Conservation (phyloP, 2,329 filamentous ascomycete genomes). For the Arthrobotrys sinensis region DNA sequence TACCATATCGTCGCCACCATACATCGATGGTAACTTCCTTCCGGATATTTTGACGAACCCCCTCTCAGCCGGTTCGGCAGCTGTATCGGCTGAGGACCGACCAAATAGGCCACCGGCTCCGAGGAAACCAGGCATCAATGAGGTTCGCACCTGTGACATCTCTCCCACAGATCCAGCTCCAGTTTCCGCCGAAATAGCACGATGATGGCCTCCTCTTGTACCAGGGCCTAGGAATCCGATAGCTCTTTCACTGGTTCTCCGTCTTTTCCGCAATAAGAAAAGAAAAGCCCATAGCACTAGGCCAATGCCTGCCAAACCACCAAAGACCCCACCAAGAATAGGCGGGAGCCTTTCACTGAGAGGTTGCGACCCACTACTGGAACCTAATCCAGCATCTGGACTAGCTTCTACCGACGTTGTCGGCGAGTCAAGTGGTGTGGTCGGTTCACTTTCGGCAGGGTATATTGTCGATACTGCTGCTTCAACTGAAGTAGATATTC, state of each 20-base stretch:
- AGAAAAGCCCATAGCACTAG: constrained; percentile 57
- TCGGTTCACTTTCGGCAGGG: constrained; percentile 53
- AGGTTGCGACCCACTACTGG: neutral
- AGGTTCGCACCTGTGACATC: constrained; percentile 51
- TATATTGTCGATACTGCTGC: constrained; percentile 34
- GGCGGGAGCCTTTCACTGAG: constrained; percentile 56
- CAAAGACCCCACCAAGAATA: constrained; percentile 57
- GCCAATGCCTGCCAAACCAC: constrained; percentile 50
- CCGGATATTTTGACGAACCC: constrained; percentile 57
- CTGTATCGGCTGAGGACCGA: constrained; percentile 44
- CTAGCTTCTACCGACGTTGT: constrained; percentile 30
- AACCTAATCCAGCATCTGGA: neutral
- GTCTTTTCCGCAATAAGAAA: constrained; percentile 45
- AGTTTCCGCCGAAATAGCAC: constrained; percentile 49
- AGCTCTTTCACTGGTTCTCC: constrained; percentile 26
- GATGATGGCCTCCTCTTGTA: constrained; percentile 33
- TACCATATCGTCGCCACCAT: constrained; percentile 54
- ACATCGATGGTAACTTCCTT: constrained; percentile 57
- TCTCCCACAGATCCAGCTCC: constrained; percentile 45
- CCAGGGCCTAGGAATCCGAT: constrained; percentile 28
- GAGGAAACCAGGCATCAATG: constrained; percentile 47
- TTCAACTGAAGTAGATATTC: constrained; percentile 24
- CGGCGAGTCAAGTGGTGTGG: constrained; percentile 48
- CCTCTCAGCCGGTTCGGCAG: constrained; percentile 34
- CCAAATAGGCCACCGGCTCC: constrained; percentile 35